These are phyloP conservation scores for Helotiales sp. DNA, from an alignment of 2,329 filamentous ascomycete genomes.

Conservation along the genomic window DNA sequence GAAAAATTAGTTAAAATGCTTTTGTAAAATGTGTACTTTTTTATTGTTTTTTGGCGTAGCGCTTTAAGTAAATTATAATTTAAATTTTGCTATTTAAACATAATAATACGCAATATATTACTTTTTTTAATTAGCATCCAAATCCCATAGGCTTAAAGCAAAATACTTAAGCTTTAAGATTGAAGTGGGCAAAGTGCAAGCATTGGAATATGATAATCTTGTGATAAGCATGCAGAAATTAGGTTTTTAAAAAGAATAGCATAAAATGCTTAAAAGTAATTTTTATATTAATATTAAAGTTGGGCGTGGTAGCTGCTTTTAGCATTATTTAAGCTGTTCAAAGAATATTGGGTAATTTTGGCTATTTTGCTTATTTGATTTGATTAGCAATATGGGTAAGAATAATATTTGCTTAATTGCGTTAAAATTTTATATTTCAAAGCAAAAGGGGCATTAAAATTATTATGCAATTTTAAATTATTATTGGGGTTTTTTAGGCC, in stretches of 20 bases:
- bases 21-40: too few relatives aligned
- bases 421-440: background rate
- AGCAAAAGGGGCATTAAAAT: background rate
- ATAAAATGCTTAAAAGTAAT: background rate
- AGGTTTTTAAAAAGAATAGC: background rate
- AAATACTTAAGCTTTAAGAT: background rate
- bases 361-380: background rate
- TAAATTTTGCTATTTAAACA: too few relatives aligned
- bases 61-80: too few relatives aligned
- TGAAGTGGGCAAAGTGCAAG: background rate
- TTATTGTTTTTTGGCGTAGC: too few relatives aligned
- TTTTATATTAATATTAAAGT: background rate
- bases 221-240: background rate
- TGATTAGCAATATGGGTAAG: background rate
- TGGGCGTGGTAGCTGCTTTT: background rate
- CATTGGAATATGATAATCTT: background rate
- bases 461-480: background rate
- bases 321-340: background rate
- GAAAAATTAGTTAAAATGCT: too few relatives aligned
- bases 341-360: background rate
- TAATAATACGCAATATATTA: too few relatives aligned
- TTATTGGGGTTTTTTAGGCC: background rate
- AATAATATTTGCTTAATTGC: background rate
- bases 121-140: too few relatives aligned
- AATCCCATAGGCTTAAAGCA: too few relatives aligned